Conservation (phyloP, 2,329 filamentous ascomycete species). For the Diaporthe vexans region DNA sequence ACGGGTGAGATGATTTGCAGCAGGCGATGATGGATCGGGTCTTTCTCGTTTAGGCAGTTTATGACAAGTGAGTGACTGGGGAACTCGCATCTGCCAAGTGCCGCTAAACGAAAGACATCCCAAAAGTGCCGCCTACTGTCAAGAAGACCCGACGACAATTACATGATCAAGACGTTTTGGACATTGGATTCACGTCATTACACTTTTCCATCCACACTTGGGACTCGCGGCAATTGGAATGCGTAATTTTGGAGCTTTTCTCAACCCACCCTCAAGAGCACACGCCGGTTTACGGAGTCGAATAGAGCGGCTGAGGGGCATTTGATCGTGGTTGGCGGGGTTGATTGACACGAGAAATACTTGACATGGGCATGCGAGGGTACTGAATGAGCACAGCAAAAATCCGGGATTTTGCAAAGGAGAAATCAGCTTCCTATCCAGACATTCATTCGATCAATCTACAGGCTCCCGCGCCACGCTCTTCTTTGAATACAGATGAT, state of each 20-base stretch:
- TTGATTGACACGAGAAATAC: neutral
- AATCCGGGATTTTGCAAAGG: neutral
- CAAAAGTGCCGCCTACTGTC: neutral
- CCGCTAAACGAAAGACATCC: neutral
- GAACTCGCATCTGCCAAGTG: slow-evolving; percentile 16
- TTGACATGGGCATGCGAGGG: neutral
- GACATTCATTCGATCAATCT: slow-evolving; percentile 1
- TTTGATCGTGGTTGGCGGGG: slow-evolving; percentile 10
- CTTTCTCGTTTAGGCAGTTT: neutral
- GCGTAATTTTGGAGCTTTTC: neutral
- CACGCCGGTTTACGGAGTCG: slow-evolving; percentile 19
- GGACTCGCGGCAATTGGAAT: neutral
- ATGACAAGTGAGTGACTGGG: slow-evolving; percentile 3
- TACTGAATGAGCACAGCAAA: neutral
- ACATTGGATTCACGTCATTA: slow-evolving; percentile 1
- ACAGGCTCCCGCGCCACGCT: slow-evolving; percentile 23
- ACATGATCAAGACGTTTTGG: neutral
- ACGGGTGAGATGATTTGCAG: neutral
- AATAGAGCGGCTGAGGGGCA: neutral
- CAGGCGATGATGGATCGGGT: neutral
- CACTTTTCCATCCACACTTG: neutral
- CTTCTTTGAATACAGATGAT: neutral
- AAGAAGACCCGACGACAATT: neutral
- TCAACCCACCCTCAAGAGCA: neutral
- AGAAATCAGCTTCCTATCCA: neutral